Evolutionary conservation across 768 basidiomycete genomes (phyloP).

Genomic region (Chalciporus chontae): DNA sequence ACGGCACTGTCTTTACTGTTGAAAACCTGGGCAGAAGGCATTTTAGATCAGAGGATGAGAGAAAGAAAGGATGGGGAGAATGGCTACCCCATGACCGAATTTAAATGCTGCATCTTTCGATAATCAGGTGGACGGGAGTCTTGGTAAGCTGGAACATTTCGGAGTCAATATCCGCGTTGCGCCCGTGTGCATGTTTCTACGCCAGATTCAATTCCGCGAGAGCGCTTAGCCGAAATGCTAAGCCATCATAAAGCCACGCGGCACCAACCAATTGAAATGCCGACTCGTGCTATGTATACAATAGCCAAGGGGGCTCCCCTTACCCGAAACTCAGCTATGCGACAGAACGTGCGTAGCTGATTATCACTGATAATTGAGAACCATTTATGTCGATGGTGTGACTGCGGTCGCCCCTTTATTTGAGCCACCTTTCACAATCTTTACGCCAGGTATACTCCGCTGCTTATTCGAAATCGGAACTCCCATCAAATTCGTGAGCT

Average conservation of each 20-base stretch:
- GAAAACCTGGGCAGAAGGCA: slow-evolving; percentile 65
- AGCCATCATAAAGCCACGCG: too few species aligned
- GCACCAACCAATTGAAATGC: too few species aligned
- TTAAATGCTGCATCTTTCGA: slow-evolving; percentile 23
- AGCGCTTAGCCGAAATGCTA: not conserved
- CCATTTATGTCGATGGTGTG: slow-evolving; percentile 9
- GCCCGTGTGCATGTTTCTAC: slow-evolving; percentile 1
- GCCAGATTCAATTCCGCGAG: slow-evolving; percentile 23
- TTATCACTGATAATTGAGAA: not conserved
- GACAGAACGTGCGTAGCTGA: slow-evolving; percentile 1
- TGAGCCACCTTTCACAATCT: slow-evolving; percentile 26
- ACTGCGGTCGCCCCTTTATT: slow-evolving; percentile 11
- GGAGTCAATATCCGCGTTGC: not conserved
- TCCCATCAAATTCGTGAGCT: slow-evolving; percentile 15
- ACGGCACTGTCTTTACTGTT: slow-evolving; percentile 50
- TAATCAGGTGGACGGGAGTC: slow-evolving; percentile 6
- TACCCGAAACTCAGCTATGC: slow-evolving; percentile 7
- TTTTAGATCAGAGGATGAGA: slow-evolving; percentile 25
- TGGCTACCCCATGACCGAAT: slow-evolving; percentile 10
- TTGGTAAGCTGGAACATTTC: too few species aligned
- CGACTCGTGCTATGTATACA: slow-evolving; percentile 3
- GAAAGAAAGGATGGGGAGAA: slow-evolving; percentile 1
- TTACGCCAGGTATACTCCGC: slow-evolving; percentile 31
- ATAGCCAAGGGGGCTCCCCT: not conserved
- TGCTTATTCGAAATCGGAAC: slow-evolving; percentile 17